These are phyloP conservation scores for Pseudocercospora cruenta DNA, from an alignment of 2,329 filamentous ascomycete species.

Conservation along the genomic window DNA sequence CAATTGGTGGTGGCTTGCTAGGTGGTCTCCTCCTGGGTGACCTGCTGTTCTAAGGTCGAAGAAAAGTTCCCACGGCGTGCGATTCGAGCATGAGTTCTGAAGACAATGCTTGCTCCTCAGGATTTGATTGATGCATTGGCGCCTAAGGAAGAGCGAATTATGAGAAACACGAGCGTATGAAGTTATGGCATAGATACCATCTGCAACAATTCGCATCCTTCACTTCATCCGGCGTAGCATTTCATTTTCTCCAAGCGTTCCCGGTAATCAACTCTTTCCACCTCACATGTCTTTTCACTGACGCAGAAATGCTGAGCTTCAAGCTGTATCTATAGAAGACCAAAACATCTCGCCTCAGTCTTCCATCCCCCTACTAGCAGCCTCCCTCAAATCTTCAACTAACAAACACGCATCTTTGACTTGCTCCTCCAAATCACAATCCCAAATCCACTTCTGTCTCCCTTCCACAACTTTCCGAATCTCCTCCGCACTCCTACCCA, in stretches of 20 bases:
- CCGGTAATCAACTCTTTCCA: no score
- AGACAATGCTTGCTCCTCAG: not conserved
- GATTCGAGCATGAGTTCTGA: not conserved
- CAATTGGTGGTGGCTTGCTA: slow-evolving; percentile 51
- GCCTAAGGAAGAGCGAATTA: not conserved
- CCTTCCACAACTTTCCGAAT: not conserved
- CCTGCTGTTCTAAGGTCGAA: slow-evolving; percentile 35
- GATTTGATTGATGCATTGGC: not conserved
- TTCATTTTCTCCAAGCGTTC: not conserved
- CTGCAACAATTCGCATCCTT: no score
- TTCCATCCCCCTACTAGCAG: not conserved
- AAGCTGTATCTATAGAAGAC: no score
- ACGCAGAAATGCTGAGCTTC: no score
- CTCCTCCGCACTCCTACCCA: slow-evolving; percentile 6
- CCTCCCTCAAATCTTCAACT: slow-evolving; percentile 10
- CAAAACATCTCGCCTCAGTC: no score
- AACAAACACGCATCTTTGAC: slow-evolving; percentile 16
- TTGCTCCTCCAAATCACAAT: slow-evolving; percentile 13
- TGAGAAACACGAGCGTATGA: not conserved
- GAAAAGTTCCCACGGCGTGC: not conserved
- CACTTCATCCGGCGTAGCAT: not conserved
- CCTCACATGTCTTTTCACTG: no score
- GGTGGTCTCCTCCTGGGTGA: slow-evolving; percentile 54
- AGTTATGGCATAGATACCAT: not conserved
- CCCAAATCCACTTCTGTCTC: slow-evolving; percentile 15